Percentiles rank a stretch among this genome's conserved stretches.
Conservation (phyloP, 805 yeast genomes). For the Lachancea mirantina region DNA sequence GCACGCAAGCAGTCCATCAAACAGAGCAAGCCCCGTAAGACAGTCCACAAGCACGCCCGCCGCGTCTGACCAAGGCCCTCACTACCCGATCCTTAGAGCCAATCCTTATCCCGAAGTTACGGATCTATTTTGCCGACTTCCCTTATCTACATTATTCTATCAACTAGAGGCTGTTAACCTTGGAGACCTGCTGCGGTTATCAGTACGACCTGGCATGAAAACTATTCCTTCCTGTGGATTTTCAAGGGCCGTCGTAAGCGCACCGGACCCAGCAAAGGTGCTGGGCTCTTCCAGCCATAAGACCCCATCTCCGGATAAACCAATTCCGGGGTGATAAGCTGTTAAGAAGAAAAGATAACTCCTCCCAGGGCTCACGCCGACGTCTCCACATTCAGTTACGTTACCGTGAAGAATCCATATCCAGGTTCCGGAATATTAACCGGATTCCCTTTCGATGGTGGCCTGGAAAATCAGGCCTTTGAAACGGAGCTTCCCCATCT, state of each 20-base stretch:
- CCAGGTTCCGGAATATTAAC: conserved; percentile 40
- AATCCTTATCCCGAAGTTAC: conserved; percentile 40
- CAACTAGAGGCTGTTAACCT: conserved; percentile 41
- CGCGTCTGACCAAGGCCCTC: conserved; percentile 34
- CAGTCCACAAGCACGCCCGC: conserved; percentile 28
- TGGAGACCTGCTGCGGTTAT: conserved; percentile 42
- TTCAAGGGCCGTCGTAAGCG: conserved; percentile 37
- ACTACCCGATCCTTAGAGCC: conserved; percentile 38
- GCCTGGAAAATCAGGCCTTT: conserved; percentile 32
- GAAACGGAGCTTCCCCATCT: conserved; percentile 36
- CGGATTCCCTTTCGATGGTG: conserved; percentile 39
- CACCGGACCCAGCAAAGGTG: conserved; percentile 35
- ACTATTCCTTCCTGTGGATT: conserved; percentile 36
- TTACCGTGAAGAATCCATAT: conserved; percentile 37
- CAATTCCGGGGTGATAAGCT: conserved; percentile 37
- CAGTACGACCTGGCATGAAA: conserved; percentile 39
- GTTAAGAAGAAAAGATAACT: conserved; percentile 38
- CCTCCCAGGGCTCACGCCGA: conserved; percentile 39
- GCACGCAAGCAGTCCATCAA: conserved; percentile 23
- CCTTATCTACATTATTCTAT: conserved; percentile 39
- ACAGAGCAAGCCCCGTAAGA: conserved; percentile 22
- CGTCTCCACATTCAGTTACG: conserved; percentile 38
- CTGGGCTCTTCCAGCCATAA: conserved; percentile 36
- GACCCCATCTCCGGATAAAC: conserved; percentile 37
- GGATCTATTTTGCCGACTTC: conserved; percentile 40